Conservation (phyloP, 768 basidiomycete species). For the Solioccasus polychromus region DNA sequence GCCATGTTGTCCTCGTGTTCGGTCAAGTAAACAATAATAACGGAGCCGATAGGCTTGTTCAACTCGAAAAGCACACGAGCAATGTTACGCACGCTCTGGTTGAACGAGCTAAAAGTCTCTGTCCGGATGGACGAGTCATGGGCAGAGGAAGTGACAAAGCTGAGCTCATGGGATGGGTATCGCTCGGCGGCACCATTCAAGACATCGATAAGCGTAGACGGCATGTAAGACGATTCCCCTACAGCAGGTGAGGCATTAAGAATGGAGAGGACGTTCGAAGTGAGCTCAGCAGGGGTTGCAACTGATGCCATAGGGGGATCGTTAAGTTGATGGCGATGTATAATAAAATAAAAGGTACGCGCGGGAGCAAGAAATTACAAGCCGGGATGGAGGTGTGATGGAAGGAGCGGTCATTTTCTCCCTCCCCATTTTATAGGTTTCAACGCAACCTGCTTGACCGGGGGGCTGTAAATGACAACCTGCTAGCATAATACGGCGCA, state of each 20-base stretch:
- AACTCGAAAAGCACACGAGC: conserved; percentile 13
- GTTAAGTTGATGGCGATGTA: background rate
- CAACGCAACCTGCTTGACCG: background rate
- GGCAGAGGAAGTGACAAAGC: conserved; percentile 25
- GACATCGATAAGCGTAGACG: conserved; percentile 24
- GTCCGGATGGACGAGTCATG: conserved; percentile 23
- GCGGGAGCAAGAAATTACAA: background rate
- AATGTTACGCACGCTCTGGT: conserved; percentile 14
- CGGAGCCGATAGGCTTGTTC: conserved; percentile 20
- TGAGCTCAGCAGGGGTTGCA: background rate
- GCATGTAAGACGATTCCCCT: conserved; percentile 4
- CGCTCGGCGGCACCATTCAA: conserved; percentile 15
- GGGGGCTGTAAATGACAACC: conserved; percentile 10
- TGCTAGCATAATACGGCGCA: conserved; percentile 8
- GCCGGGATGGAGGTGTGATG: background rate
- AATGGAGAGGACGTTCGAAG: conserved; percentile 1
- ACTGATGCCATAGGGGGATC: conserved; percentile 7
- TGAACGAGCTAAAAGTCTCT: conserved; percentile 18
- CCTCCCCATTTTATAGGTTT: conserved; percentile 9
- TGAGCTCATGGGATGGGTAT: conserved; percentile 22
- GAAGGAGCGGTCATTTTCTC: background rate
- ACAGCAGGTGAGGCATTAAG: conserved; percentile 1
- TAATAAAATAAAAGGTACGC: background rate
- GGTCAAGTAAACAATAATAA: conserved; percentile 26
- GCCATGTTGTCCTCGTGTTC: conserved; percentile 31